phyloP scores from a whole-genome alignment of 2,329 filamentous ascomycete species.

The Trichoderma polysporum region DNA sequence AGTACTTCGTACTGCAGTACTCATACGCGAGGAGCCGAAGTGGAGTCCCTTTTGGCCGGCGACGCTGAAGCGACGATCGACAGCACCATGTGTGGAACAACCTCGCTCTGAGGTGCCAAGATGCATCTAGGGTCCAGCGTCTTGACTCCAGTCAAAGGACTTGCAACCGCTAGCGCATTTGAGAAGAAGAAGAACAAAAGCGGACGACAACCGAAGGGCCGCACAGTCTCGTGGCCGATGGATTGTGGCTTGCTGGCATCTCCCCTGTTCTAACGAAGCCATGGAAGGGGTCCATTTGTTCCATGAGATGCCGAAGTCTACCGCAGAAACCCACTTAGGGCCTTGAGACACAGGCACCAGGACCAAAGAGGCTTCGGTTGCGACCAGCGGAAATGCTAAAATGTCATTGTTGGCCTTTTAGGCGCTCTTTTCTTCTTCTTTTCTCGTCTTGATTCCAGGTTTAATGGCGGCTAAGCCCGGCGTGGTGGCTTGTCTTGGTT shows the following conservation, averaged over 20 bases:
- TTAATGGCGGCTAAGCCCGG: not conserved
- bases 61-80: constrained; percentile 16
- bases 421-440: not conserved
- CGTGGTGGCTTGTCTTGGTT: not conserved
- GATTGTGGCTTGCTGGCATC: constrained; percentile 3
- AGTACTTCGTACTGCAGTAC: too few species aligned
- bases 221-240: constrained; percentile 2
- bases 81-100: constrained; percentile 8
- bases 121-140: constrained; percentile 19
- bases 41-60: constrained; percentile 7
- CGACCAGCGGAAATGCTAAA: constrained; percentile 3
- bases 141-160: not conserved
- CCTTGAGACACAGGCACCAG: not conserved
- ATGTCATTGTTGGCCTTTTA: not conserved
- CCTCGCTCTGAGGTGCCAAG: not conserved
- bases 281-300: constrained; percentile 20
- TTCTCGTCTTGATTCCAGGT: not conserved
- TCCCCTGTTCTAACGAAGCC: not conserved
- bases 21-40: constrained; percentile 3
- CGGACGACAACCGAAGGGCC: not conserved
- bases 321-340: constrained; percentile 9
- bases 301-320: constrained; percentile 16
- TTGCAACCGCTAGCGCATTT: constrained; percentile 5
- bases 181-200: not conserved
- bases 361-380: constrained; percentile 17